These are phyloP conservation scores for Plasmodium vivax DNA, from an alignment of 169 alveolate genomes.

Conservation along the genomic window DNA sequence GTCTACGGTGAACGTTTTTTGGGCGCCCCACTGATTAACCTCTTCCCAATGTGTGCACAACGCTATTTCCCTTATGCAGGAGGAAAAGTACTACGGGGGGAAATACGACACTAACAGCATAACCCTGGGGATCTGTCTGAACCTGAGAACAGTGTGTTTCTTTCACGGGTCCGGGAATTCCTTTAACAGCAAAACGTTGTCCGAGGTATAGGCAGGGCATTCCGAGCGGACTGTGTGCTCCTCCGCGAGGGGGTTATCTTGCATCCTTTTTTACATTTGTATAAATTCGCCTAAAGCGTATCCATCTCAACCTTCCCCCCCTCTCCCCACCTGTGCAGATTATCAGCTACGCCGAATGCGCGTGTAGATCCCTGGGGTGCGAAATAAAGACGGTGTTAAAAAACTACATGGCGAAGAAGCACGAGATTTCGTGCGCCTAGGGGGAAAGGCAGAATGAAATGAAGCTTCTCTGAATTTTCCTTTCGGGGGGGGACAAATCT, in stretches of 20 bases:
- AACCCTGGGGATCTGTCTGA: slow-evolving; percentile 56
- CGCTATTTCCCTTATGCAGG: slow-evolving; percentile 13
- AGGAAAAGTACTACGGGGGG: slow-evolving; percentile 42
- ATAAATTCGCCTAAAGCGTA: background rate
- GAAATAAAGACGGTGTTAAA: slow-evolving; percentile 57
- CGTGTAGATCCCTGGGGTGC: slow-evolving; percentile 52
- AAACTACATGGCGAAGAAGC: slow-evolving; percentile 18
- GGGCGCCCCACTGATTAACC: background rate
- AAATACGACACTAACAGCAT: slow-evolving; percentile 51
- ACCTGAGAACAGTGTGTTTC: slow-evolving; percentile 52
- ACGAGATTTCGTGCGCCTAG: background rate
- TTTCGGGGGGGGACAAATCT: background rate
- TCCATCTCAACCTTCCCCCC: background rate
- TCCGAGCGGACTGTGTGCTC: background rate
- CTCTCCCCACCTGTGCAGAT: slow-evolving; percentile 2
- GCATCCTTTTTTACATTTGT: background rate
- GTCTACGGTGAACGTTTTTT: background rate
- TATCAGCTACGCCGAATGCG: slow-evolving; percentile 46
- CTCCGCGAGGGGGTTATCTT: background rate
- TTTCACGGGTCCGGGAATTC: slow-evolving; percentile 52
- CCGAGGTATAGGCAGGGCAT: slow-evolving; percentile 17
- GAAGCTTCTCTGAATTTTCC: background rate
- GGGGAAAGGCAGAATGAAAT: background rate
- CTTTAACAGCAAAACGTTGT: slow-evolving; percentile 37
- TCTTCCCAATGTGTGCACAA: background rate